phyloP scores from a whole-genome alignment of 1,284 basidiomycete species.

The Testicularia cyperi region DNA sequence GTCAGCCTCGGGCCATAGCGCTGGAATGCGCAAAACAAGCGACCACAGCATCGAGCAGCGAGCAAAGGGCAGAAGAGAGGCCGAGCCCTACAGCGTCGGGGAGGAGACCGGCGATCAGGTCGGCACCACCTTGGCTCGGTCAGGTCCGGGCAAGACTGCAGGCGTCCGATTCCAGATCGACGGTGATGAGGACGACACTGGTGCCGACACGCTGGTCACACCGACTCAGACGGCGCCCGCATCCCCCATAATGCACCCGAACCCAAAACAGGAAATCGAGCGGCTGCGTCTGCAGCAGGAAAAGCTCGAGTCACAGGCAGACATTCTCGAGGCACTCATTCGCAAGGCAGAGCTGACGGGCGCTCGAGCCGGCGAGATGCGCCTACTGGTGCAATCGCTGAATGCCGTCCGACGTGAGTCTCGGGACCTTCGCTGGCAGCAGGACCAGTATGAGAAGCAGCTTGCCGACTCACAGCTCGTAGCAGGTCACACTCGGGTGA shows the following conservation, averaged over 20 bases:
- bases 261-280: slow-evolving; percentile 17
- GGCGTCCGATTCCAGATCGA: too few species aligned
- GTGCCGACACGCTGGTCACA: too few species aligned
- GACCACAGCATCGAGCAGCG: not conserved
- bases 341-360: slow-evolving; percentile 92
- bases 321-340: slow-evolving; percentile 80
- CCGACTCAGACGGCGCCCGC: too few species aligned
- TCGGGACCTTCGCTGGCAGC: slow-evolving; percentile 78
- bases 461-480: slow-evolving; percentile 88
- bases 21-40: not conserved
- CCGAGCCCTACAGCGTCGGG: not conserved
- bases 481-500: slow-evolving; percentile 69
- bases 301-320: slow-evolving; percentile 76
- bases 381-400: slow-evolving; percentile 77
- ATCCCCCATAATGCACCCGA: too few species aligned
- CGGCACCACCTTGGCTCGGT: too few species aligned
- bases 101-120: too few species aligned
- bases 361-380: slow-evolving; percentile 75
- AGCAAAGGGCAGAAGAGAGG: not conserved
- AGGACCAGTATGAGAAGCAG: slow-evolving; percentile 67
- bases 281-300: slow-evolving; percentile 68
- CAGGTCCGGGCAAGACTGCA: too few species aligned
- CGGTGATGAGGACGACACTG: too few species aligned
- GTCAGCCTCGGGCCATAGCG: not conserved
- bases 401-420: slow-evolving; percentile 78